Evolutionary conservation across 768 basidiomycete genomes (phyloP), one percentile per base, ranked within the genome.

Genomic region (Strobilomyces dryophilus): DNA sequence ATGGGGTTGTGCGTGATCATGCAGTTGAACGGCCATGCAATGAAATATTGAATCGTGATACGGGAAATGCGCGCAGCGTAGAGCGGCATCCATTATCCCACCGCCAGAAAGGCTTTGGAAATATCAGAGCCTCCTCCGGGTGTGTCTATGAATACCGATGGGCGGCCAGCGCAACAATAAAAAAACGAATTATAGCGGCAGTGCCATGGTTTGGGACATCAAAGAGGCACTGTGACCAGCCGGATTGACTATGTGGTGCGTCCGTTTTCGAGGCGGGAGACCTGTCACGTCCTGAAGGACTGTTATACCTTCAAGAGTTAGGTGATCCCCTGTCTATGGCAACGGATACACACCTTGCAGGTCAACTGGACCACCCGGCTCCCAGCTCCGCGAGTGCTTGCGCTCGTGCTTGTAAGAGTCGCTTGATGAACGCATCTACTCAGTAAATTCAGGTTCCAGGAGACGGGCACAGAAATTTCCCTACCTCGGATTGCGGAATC

Each of bases 351-450:
- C 36, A 69, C 70, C 51, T 1, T 61, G 68, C 32, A 69, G 61
- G 35, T 69, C 66, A 69, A 71, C 64, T 40, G 61, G 68, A 34
- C 68, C 71, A 58, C 68, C 71, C 61, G 77, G 80, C 55, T 84
- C 84, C 84, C 84, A 86, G 53, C 72, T 79, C 61, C 84, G 76
- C 60, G 77, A 73, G 69, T 84, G 83, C 64, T 85, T 85, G 69
- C 83, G 74, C 61, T 64, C 74, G 51, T 69, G 65, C 70, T 64
- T 68, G 68, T 60, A 69, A 60, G 61, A 68, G 69, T 66, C 64
- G 68, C 68, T 69, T 71, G 68, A 71, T 63, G 62, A 70, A 55
- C 68, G 70, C 51, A 69, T 66, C 68, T 69, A 61, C 60, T 55
- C 61, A 58, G 70, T 70, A 61, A 64, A 64, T 60, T 71, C 45